These are phyloP conservation scores for Tricholomella constricta DNA, from an alignment of 768 basidiomycete species.

Conservation along the genomic window DNA sequence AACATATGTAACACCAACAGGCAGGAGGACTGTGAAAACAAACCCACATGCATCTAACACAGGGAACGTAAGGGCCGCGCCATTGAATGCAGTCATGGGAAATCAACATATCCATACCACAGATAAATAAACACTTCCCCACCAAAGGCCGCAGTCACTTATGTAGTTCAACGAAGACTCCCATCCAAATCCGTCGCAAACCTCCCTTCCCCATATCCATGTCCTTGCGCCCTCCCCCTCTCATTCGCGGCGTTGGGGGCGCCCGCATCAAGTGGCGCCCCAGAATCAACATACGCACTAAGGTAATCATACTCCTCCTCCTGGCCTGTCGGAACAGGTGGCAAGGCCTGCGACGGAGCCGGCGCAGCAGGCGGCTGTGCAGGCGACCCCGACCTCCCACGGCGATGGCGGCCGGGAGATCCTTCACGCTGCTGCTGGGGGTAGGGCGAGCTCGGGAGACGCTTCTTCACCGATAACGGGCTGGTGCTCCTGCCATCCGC, in stretches of 20 bases:
- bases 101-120: too few relatives aligned
- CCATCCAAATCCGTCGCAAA: conserved; percentile 51
- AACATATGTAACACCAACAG: too few relatives aligned
- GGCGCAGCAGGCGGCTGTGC: conserved; percentile 16
- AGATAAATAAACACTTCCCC: too few relatives aligned
- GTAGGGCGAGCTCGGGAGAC: conserved; percentile 48
- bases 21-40: too few relatives aligned
- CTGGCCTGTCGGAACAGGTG: conserved; percentile 23
- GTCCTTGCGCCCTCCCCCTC: conserved; percentile 8
- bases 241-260: conserved; percentile 9
- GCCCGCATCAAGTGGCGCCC: conserved; percentile 7
- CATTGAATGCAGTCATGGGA: too few relatives aligned
- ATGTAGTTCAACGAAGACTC: neutral
- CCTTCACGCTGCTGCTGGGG: conserved; percentile 17
- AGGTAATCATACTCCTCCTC: conserved; percentile 62
- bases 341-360: conserved; percentile 12
- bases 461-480: conserved; percentile 52
- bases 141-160: too few relatives aligned
- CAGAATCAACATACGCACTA: conserved; percentile 48
- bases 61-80: too few relatives aligned
- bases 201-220: conserved; percentile 41
- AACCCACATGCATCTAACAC: too few relatives aligned
- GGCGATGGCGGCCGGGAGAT: conserved; percentile 15
- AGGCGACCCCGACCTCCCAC: conserved; percentile 15
- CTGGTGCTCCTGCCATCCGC: conserved; percentile 38